Evolutionary conservation across 129 eudicot genomes (phyloP).

Genomic region (Smallanthus sonchifolius): DNA sequence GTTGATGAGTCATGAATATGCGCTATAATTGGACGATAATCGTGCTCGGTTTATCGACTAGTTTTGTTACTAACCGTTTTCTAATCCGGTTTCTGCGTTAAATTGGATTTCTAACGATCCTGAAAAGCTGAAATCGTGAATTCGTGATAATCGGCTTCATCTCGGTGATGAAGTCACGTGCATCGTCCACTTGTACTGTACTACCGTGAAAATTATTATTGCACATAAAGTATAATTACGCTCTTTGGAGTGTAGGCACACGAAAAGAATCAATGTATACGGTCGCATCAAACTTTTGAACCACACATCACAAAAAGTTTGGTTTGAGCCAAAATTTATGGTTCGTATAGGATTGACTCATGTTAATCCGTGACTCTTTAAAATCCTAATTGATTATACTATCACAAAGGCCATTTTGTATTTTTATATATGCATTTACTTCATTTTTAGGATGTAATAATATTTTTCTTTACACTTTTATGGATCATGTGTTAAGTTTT

Average conservation of each 20-base stretch:
- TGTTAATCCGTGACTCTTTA: too few species aligned
- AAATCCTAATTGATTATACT: background rate
- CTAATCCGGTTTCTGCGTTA: background rate
- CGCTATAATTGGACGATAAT: background rate
- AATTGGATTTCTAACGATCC: background rate
- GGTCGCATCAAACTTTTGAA: too few species aligned
- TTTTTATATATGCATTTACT: background rate
- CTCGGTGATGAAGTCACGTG: constrained; percentile 1
- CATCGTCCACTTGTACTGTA: constrained; percentile 9
- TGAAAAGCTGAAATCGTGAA: background rate
- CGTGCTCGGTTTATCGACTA: background rate
- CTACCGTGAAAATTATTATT: background rate
- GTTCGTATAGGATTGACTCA: too few species aligned
- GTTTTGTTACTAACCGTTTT: background rate
- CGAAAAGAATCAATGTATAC: constrained; percentile 24
- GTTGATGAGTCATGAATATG: constrained; percentile 2
- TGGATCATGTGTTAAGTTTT: background rate
- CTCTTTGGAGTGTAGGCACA: constrained; percentile 15
- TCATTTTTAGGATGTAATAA: background rate
- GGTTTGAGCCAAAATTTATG: too few species aligned
- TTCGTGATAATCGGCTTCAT: constrained; percentile 13
- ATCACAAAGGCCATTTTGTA: background rate
- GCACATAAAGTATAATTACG: background rate
- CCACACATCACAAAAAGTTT: too few species aligned
- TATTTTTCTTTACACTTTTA: background rate